Conservation (phyloP, 208 protist genomes). For the Endotrypanum monterogeii region DNA sequence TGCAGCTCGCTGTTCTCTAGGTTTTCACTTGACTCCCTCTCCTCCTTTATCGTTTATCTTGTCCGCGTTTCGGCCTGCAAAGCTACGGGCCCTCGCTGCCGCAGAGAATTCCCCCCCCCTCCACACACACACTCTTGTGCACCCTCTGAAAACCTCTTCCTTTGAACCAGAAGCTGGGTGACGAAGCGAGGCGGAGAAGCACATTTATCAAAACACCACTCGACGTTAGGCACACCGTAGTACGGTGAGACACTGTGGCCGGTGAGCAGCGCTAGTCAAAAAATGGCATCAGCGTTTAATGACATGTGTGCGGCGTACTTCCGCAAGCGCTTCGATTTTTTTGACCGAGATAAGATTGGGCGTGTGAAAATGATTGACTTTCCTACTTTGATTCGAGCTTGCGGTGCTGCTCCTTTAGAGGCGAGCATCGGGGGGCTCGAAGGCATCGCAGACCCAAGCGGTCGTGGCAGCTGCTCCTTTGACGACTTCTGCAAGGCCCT, state of each 20-base stretch:
- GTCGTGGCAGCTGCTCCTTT: conserved; percentile 74
- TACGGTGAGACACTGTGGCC: conserved; percentile 9
- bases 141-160: background rate
- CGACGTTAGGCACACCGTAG: background rate
- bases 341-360: conserved; percentile 81
- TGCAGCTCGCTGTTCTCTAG: background rate
- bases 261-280: background rate
- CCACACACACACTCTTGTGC: background rate
- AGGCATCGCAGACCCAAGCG: conserved; percentile 59
- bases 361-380: conserved; percentile 60
- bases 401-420: conserved; percentile 74
- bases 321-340: conserved; percentile 69
- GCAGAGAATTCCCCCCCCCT: background rate
- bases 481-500: conserved; percentile 75
- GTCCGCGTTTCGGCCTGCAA: no score
- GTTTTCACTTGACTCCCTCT: background rate
- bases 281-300: conserved; percentile 37
- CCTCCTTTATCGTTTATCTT: background rate
- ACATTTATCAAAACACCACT: background rate
- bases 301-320: conserved; percentile 63
- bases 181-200: background rate
- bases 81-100: background rate
- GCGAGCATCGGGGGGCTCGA: conserved; percentile 56
- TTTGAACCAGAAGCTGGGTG: background rate
- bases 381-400: conserved; percentile 64